Base-by-base conservation (phyloP, 2,329 filamentous ascomycete species). In the Apiospora pterosperma region DNA sequence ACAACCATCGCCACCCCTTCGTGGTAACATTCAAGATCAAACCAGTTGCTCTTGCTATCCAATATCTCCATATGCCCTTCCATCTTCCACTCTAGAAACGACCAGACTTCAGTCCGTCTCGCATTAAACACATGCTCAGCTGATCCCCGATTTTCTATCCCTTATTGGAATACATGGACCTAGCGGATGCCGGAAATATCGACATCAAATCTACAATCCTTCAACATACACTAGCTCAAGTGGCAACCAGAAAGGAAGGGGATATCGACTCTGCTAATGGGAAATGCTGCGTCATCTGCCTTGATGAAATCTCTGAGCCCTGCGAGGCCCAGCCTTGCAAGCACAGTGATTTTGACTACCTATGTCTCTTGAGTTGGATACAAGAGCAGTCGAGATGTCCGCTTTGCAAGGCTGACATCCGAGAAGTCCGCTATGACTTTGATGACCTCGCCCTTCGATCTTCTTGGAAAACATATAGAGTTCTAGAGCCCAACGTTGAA, bases 361-460 rank as follows among this genome's bases (percentile, higher is more conserved):
- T 92, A 14, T 98, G 94, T 76, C 85, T 97, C 6, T 79, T 90
- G 25, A 93, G 85, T 77, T 97, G 95, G 94, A 81, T 97, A 5
- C 85, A 93, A 69, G 82, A 91, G 68, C 85, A 86, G 11, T 82
- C 89, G 0, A 85, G 82, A 59, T 97, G 94, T 73, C 94, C 95
- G 21, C 82, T 97, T 62, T 98, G 94, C 86, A 89, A 89, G 67
- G 73, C 81, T 5, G 68, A 72, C 44, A 81, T 89, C 39, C 71
- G 74, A 6, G 82, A 85, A 25, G 88, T 97, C 59, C 85, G 88
- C 68, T 91, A 94, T 75, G 84, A 88, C 67, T 86, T 88, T 70
- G 76, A 77, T 21, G 80, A 84, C 23, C 78, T 81, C 14, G 74
- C 81, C 41, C 75, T 73, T n/a, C 70, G 67, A 0, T 78, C 82